Conservation (phyloP, 495 filamentous ascomycete genomes). For the Aspergillus cavernicola region DNA sequence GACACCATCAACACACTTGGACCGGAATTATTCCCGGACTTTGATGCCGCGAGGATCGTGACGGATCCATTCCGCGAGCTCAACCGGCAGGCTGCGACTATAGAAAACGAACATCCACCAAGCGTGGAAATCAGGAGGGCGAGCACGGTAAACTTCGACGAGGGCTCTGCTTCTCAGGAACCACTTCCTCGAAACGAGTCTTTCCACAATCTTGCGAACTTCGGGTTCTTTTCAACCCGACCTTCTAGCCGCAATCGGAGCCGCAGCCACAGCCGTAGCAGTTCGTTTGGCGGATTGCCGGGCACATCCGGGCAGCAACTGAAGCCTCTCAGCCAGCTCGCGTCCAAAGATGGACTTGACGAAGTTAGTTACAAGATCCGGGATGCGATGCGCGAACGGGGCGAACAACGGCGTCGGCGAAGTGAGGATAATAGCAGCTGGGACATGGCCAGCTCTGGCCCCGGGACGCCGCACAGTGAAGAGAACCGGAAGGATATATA, state of each 20-base stretch:
- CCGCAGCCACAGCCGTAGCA: conserved; percentile 68
- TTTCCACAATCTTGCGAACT: conserved; percentile 79
- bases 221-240: conserved; percentile 84
- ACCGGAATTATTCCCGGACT: conserved; percentile 95
- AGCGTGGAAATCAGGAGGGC: conserved; percentile 23
- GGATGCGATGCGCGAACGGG: conserved; percentile 84
- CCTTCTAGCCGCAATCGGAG: conserved; percentile 58
- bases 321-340: conserved; percentile 68
- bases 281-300: conserved; percentile 52
- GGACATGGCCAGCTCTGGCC: conserved; percentile 44
- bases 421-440: conserved; percentile 51
- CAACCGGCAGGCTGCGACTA: conserved; percentile 20
- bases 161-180: conserved; percentile 36
- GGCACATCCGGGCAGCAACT: conserved; percentile 62
- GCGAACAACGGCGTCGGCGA: conserved; percentile 65
- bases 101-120: conserved; percentile 18
- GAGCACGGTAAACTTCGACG: conserved; percentile 20
- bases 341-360: conserved; percentile 67
- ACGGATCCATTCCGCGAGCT: conserved; percentile 53
- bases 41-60: conserved; percentile 78
- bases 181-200: conserved; percentile 84
- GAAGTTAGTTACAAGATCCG: conserved; percentile 82
- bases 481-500: conserved; percentile 43
- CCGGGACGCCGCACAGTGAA: conserved; percentile 42
- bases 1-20: conserved; percentile 92